Base-by-base conservation (phyloP, 305 asterid genomes). In the Rubia tinctorum region DNA sequence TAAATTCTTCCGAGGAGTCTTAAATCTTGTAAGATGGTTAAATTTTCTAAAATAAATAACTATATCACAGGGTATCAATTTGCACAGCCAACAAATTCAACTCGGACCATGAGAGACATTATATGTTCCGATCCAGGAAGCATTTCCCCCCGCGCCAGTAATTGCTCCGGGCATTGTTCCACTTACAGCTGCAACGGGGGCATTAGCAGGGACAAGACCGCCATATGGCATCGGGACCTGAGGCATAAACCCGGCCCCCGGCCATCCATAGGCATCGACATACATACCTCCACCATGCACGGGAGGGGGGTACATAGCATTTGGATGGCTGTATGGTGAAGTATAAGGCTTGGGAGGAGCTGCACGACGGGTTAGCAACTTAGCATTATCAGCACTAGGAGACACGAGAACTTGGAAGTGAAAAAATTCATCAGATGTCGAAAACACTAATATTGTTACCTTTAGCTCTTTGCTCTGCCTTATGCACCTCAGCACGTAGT, bases 391-490 rank as follows among this genome's bases (percentile, higher is more conserved):
- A 40, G 2, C 23, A 15, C 67, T 80, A 73, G 70, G 77, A 23
- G 55, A 66, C 22, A 14, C 65, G 58, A 51, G 44, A 69, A 23
- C 10, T 15, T 53, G 14, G 66, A 55, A 30, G 47, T 5, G 34
- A 7, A 64, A 2, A 37, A 43, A 47, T 30, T 40, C 7, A 72
- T 62, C 49, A 42, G 51, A 55, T 53, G 68, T 18, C 49, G 69
- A 44, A 3, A 63, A 59, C 45, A 71, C 55, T 22, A 74, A 73
- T 42, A 49, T 68, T 27, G 23, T 78, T 89, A 90, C 95, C 92
- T 3, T 45, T 74, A 74, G 87, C 88, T 75, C 86, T 83, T 75
- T 72, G 81, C 87, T 87, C 91, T 17, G 89, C 88, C 70, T 75
- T 80, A 69, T 70, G 71, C 78, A 89, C 71, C 77, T 80, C 87